Conservation (phyloP, 768 basidiomycete genomes). For the Tremella yokohamensis region DNA sequence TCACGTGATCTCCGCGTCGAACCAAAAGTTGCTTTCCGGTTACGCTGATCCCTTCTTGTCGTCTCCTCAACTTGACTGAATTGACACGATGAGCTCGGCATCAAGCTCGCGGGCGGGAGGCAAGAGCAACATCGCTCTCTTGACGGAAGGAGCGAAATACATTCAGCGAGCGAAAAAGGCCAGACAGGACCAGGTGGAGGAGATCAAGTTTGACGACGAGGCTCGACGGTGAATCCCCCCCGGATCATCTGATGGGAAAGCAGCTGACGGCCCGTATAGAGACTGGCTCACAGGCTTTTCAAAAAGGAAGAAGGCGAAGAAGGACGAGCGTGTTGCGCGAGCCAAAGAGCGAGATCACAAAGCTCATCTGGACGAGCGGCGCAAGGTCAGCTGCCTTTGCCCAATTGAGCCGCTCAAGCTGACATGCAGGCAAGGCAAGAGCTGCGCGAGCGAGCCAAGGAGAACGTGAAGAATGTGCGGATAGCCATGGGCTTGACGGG, state of each 20-base stretch:
- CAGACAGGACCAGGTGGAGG: constrained; percentile 65
- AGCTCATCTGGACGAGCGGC: constrained; percentile 67
- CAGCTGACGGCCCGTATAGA: constrained; percentile 52
- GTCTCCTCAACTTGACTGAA: no score
- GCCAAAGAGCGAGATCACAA: constrained; percentile 74
- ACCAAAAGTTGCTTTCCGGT: no score
- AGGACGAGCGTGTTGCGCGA: constrained; percentile 69
- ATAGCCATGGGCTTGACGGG: constrained; percentile 55
- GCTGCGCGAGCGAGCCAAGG: constrained; percentile 69
- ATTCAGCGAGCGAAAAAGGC: constrained; percentile 59
- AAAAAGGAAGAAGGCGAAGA: constrained; percentile 81
- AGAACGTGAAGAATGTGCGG: constrained; percentile 76
- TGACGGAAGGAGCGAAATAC: constrained; percentile 47
- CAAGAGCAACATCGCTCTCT: constrained; percentile 45
- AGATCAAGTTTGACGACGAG: constrained; percentile 80
- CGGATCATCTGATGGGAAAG: neutral
- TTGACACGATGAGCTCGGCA: no score
- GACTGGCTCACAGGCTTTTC: constrained; percentile 91
- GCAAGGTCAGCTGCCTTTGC: constrained; percentile 60
- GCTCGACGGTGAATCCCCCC: constrained; percentile 64
- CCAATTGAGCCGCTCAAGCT: neutral
- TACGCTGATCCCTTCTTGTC: no score
- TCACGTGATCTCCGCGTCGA: no score
- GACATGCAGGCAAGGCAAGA: constrained; percentile 65
- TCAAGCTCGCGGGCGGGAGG: neutral